A percentile compares a stretch with the other conserved stretches of the same genome.
Evolutionary conservation across 192 early-diverging fungal species (phyloP).

Genomic region (Backusella sp.): DNA sequence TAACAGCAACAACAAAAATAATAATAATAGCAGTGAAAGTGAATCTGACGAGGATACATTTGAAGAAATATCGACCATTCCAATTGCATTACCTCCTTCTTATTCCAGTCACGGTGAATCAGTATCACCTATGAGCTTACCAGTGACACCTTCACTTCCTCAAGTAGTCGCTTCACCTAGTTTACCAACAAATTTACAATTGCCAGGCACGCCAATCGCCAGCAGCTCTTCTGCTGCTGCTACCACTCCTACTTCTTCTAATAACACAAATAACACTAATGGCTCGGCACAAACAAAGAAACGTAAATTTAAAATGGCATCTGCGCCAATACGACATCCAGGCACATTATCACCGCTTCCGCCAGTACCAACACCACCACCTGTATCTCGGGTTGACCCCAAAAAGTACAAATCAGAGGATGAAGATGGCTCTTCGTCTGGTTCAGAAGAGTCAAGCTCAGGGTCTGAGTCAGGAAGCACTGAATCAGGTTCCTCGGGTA

Average conservation of each 20-base stretch:
- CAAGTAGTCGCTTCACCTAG: neutral
- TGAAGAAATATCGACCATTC: conserved; percentile 15
- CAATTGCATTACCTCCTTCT: neutral
- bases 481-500: conserved; percentile 9
- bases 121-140: conserved; percentile 2
- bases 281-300: neutral
- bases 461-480: neutral
- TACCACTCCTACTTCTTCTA: neutral
- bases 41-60: conserved; percentile 30
- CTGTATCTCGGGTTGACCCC: neutral
- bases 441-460: conserved; percentile 3
- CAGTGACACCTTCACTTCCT: neutral
- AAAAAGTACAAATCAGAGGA: conserved; percentile 11
- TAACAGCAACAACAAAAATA: neutral
- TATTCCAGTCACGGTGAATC: neutral
- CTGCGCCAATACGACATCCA: conserved; percentile 23
- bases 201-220: conserved; percentile 17
- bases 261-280: conserved; percentile 18
- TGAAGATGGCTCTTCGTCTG: neutral
- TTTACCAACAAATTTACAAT: conserved; percentile 17
- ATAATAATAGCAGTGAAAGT: conserved; percentile 22
- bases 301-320: conserved; percentile 25
- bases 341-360: conserved; percentile 2
- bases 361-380: conserved; percentile 4
- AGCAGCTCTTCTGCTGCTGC: neutral